These are phyloP conservation scores for Malassezia nana DNA, from an alignment of 1,284 basidiomycete genomes.

Conservation along the genomic window DNA sequence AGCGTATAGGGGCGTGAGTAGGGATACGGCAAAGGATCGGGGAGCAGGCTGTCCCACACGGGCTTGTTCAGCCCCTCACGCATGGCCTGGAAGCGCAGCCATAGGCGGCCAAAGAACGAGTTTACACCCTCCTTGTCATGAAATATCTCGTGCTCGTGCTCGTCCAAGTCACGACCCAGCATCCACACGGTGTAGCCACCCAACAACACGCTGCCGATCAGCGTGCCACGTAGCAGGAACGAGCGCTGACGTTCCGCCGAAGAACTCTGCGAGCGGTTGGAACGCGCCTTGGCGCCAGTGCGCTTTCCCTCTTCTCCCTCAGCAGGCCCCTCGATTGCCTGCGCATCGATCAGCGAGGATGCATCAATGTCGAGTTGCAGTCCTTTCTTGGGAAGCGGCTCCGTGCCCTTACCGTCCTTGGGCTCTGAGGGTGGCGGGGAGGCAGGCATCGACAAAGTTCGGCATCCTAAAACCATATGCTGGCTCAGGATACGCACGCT, in stretches of 20 bases:
- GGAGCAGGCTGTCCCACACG: slow-evolving; percentile 79
- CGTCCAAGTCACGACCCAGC: slow-evolving; percentile 18
- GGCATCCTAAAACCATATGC: background rate
- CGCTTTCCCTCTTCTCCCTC: background rate
- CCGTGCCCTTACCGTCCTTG: background rate
- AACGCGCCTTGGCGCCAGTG: slow-evolving; percentile 16
- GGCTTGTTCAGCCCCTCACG: slow-evolving; percentile 52
- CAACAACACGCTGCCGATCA: background rate
- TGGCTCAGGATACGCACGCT: background rate
- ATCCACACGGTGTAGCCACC: slow-evolving; percentile 14
- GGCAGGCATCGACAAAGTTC: background rate
- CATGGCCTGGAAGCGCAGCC: slow-evolving; percentile 27
- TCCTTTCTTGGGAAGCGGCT: background rate
- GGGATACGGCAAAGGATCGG: slow-evolving; percentile 71
- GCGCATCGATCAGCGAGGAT: slow-evolving; percentile 5
- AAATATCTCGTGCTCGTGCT: slow-evolving; percentile 15
- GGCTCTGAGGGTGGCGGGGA: background rate
- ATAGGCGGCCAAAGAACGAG: slow-evolving; percentile 35
- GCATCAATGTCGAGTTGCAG: slow-evolving; percentile 16
- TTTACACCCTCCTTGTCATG: slow-evolving; percentile 21
- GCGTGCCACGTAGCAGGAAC: slow-evolving; percentile 7
- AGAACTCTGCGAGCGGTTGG: background rate
- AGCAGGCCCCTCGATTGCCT: slow-evolving; percentile 7
- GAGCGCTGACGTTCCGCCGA: slow-evolving; percentile 1
- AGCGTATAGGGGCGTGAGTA: slow-evolving; percentile 85